Percentiles rank a stretch among this genome's conserved stretches.
Evolutionary conservation across 2,329 filamentous ascomycete genomes (phyloP).

Genomic region (Fusarium buharicum): DNA sequence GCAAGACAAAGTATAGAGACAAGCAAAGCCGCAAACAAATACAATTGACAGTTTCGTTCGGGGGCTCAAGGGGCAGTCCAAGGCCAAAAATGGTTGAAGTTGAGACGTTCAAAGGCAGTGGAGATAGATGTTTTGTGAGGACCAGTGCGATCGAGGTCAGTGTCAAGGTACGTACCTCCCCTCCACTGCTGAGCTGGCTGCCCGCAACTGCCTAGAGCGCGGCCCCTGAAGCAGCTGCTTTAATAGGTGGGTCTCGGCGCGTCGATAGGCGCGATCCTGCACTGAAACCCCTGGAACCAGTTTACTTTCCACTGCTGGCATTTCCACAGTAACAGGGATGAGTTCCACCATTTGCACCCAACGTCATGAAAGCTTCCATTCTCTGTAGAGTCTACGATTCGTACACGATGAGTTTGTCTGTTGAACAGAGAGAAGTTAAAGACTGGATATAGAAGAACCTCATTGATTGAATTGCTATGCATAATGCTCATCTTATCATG

Average conservation of each 20-base stretch:
- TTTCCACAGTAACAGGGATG: conserved; percentile 39
- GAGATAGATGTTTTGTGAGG: conserved; percentile 33
- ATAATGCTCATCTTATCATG: too few relatives aligned
- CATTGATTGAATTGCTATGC: too few relatives aligned
- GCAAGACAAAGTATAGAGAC: background rate
- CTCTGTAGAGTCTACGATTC: too few relatives aligned
- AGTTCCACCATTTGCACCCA: conserved; percentile 10
- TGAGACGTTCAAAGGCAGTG: conserved; percentile 18
- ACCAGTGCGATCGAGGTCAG: conserved; percentile 2
- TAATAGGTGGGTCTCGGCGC: conserved; percentile 22
- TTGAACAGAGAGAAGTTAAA: too few relatives aligned
- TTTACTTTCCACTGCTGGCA: conserved; percentile 30
- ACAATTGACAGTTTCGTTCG: conserved; percentile 8
- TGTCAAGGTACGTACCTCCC: conserved; percentile 4
- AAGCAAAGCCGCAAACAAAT: conserved; percentile 9
- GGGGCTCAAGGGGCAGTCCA: conserved; percentile 12
- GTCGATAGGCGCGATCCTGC: conserved; percentile 32
- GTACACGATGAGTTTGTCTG: too few relatives aligned
- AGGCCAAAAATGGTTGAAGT: conserved; percentile 22
- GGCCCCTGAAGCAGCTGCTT: conserved; percentile 22
- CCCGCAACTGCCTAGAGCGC: conserved; percentile 12
- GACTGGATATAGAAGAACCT: too few relatives aligned
- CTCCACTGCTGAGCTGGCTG: background rate
- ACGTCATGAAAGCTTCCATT: too few relatives aligned
- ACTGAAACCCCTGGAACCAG: conserved; percentile 21